phyloP scores from a whole-genome alignment of 192 early-diverging fungal species.

The Entomortierella beljakovae region DNA sequence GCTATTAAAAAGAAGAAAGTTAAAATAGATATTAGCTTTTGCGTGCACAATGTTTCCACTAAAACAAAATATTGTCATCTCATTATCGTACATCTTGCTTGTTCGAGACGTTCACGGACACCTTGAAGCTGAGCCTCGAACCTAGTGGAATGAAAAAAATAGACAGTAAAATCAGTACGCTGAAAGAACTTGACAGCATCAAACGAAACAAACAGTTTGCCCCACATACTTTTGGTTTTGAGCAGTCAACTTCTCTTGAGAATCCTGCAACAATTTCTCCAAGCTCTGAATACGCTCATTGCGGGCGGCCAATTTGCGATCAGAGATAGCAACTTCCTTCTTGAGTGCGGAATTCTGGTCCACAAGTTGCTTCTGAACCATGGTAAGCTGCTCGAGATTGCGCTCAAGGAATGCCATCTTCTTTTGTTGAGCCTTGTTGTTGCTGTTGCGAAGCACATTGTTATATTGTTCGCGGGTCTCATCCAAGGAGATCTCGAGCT shows the following conservation, averaged over 20 bases:
- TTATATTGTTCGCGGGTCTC: slow-evolving; percentile 96
- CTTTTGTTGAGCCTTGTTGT: slow-evolving; percentile 90
- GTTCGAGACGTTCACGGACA: slow-evolving; percentile 82
- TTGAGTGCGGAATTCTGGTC: slow-evolving; percentile 97
- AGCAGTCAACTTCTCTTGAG: slow-evolving; percentile 82
- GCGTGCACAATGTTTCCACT: too few relatives aligned
- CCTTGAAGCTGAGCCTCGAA: slow-evolving; percentile 86
- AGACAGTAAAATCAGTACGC: neutral
- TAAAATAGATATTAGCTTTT: neutral
- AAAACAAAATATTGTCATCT: too few relatives aligned
- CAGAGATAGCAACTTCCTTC: slow-evolving; percentile 90
- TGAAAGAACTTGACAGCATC: neutral
- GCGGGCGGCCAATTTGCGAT: slow-evolving; percentile 91
- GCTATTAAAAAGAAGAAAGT: slow-evolving; percentile 21
- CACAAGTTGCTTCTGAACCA: slow-evolving; percentile 96
- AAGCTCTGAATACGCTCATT: slow-evolving; percentile 95
- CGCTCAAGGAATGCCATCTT: slow-evolving; percentile 99
- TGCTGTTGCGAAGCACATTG: slow-evolving; percentile 83
- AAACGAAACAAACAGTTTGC: neutral
- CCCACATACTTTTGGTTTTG: slow-evolving; percentile 75
- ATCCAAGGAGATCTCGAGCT: slow-evolving; percentile 97
- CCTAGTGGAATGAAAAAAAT: slow-evolving; percentile 46
- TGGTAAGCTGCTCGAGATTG: slow-evolving; percentile 96
- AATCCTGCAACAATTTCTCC: slow-evolving; percentile 85
- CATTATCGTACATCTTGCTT: slow-evolving; percentile 76